Base-by-base conservation (phyloP, 2,329 filamentous ascomycete genomes). In the Curvularia verruculosa region DNA sequence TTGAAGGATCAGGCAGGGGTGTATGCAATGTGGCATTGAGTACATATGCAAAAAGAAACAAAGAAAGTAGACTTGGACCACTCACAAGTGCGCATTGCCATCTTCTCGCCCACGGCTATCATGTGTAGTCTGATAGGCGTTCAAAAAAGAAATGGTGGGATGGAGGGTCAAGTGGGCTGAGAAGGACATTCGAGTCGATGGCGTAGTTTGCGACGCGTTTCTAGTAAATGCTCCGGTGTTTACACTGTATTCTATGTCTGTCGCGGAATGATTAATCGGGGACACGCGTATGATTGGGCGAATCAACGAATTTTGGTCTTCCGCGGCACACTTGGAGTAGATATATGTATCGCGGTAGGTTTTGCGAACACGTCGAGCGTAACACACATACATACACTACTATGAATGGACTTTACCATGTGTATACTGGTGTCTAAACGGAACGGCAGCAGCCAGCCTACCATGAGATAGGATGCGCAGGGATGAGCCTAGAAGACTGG, bases 401-500 rank as follows among this genome's bases (percentile, higher is more conserved):
- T 34, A 15, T 18, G 21, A 7, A 19, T 24, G 28, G 28, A 29
- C 28, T 8, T 29, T 8, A 12, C 5, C 12, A 29, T 29, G 28
- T 29, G 19, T 23, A 41, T 24, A 19, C 13, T 3, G 39, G 13
- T 2, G 9, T 41, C 39, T 24, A 23, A 13, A 41, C 19, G 21
- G 39, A 13, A 18, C 23, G 23, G 41, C 23, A 28, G 41, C 23
- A 34, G 18, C 10, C n/a, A 9, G 10, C n/a, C 19, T 5, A 21
- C 28, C 29, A 43, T 31, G 19, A 31, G 26, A 39, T 29, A 39
- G 46, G 45, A 60, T 45, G 43, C 45, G 39, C 44, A 36, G 36
- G 50, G 47, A 57, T 56, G 58, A 47, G 56, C 44, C 56, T 52
- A 49, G 61, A 59, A 26, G 58, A 59, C 47, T 39, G 45, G 56